Base-by-base conservation (phyloP, 2,329 filamentous ascomycete species). In the Diplocarpon mali region DNA sequence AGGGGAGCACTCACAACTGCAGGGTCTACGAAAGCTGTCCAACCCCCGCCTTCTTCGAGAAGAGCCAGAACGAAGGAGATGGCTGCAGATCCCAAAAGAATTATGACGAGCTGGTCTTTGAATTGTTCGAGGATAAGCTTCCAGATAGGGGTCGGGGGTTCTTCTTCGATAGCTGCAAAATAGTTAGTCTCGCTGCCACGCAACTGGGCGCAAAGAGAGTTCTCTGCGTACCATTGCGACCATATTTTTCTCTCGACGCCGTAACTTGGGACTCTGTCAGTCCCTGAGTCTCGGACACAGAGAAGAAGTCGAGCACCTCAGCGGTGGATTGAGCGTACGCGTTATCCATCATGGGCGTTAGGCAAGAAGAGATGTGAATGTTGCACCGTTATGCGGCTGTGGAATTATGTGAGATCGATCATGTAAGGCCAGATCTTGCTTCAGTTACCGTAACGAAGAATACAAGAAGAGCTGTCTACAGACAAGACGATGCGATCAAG, bases 71-170 rank as follows among this genome's bases (percentile, higher is more conserved):
- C 79, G 62, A 98, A 96, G 2, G 92, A 96, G 30, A 98, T 82
- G 15, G 83, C 87, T 10, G 92, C 92, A 31, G 90, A 96, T 44
- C 80, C 92, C 40, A 98, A 76, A 16, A 98, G 74, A 57, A 98
- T 98, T 43, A 98, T 76, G 55, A 98, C 92, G 38, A 98, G 78
- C 67, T 98, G 92, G 64, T 98, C 92, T 68, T 98, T 95, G 75
- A 98, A 98, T 65, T 98, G 92, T 68, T 98, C 92, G 47, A 98
- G 75, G 45, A 98, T 86, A 52, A 98, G 80, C 67, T 96, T 78
- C 92, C 90, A 98, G 38, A 98, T 65, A 32, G 92, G 92, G 28
- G 92, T 98, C 2, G 92, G 88, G 43, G 92, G 92, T 54, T 98
- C 92, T 69, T 98, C 92, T 37, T 78, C 75, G 45, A 86, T 72